Evolutionary conservation across 495 filamentous ascomycete genomes (phyloP), one percentile per base, ranked within the genome.

Genomic region (Aspergillus kassunensis): DNA sequence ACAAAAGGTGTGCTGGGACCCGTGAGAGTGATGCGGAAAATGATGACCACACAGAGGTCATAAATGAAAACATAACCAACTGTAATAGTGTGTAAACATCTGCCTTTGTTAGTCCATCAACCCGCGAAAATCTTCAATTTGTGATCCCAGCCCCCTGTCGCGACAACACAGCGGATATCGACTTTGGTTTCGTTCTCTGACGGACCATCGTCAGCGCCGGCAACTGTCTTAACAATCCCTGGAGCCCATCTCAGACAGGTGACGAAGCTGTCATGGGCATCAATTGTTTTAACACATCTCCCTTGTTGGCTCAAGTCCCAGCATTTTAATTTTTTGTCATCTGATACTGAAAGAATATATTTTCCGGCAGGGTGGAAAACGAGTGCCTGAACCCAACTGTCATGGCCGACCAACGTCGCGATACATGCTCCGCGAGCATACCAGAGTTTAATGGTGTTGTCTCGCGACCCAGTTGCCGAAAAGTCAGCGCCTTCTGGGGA

Each of bases 261-360:
- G 33, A 97, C 80, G 59, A 98, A 98, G 15, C 75, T 84, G 65
- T 96, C 92, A 2, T 84, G 87, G 58, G 44, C 36, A 10, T 92
- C 88, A 10, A 96, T 66, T 3, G 80, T 86, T 71, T 91, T 91
- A 49, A 97, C 91, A 57, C 90, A 90, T 57, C 87, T 88, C 13
- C 89, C 88, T 65, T 96, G 91, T 60, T 98, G 93, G 13, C 79
- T 76, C 12, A 98, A 73, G 72, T 98, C 92, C 92, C 92, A 98
- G 72, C 92, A 96, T 37, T 91, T 76, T 24, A 98, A 72, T 8
- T 89, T 91, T 67, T 95, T 95, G 65, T 98, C 92, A 60, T 98
- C 92, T 21, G 86, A 74, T 2, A 86, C 88, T 24, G 84, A 89
- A 15, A 98, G 68, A 2, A 98, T 77, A 57, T 92, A 98, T 67